phyloP scores from a whole-genome alignment of 805 yeast species.

The Wickerhamomyces ciferrii region DNA sequence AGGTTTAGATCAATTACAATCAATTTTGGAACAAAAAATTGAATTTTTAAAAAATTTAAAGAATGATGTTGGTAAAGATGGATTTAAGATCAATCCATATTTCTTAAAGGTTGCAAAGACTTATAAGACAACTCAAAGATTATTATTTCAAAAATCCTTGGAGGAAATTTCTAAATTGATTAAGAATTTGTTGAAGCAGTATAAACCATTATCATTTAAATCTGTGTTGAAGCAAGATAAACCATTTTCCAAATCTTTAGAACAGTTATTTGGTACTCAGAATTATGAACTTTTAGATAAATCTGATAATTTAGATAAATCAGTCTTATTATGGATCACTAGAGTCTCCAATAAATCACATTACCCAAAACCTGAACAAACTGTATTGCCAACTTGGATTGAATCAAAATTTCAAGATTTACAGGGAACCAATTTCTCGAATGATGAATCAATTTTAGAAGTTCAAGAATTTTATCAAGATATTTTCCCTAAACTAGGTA shows the following conservation, averaged over 20 bases:
- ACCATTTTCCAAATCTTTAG: conserved; percentile 46
- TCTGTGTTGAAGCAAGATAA: conserved; percentile 50
- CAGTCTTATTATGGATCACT: conserved; percentile 57
- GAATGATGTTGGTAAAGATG: conserved; percentile 13
- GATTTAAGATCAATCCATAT: conserved; percentile 12
- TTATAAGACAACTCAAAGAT: conserved; percentile 46
- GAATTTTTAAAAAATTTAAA: conserved; percentile 31
- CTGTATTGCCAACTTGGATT: conserved; percentile 47
- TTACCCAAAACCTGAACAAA: conserved; percentile 16
- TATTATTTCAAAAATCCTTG: conserved; percentile 36
- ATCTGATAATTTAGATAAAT: conserved; percentile 49
- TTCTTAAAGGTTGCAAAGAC: conserved; percentile 31
- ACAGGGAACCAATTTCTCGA: conserved; percentile 22
- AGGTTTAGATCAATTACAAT: conserved; percentile 49
- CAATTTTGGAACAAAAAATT: conserved; percentile 48
- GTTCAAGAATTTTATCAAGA: conserved; percentile 48
- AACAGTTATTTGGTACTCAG: conserved; percentile 51
- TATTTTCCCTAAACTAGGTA: conserved; percentile 41
- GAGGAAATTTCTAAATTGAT: conserved; percentile 44
- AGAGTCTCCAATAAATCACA: conserved; percentile 44
- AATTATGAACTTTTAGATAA: conserved; percentile 44
- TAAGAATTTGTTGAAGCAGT: conserved; percentile 34
- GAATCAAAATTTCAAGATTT: conserved; percentile 29
- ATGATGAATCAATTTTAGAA: conserved; percentile 49
- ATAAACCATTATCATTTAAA: conserved; percentile 50